These are phyloP conservation scores for Colletotrichum trifolii DNA, from an alignment of 2,329 filamentous ascomycete genomes.

Conservation along the genomic window DNA sequence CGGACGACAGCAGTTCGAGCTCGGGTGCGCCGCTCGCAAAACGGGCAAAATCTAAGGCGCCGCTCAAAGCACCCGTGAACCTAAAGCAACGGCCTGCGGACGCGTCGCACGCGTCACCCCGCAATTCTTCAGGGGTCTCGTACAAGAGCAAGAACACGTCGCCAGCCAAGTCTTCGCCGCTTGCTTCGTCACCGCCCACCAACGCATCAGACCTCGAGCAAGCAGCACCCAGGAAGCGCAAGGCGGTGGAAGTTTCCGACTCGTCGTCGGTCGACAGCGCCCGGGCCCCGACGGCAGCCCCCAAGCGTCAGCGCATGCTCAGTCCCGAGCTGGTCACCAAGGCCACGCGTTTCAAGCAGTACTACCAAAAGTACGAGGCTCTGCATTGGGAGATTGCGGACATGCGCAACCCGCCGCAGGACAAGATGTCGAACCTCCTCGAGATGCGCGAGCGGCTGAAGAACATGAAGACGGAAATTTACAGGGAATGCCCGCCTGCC, in stretches of 20 bases:
- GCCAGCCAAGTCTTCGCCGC: slow-evolving; percentile 71
- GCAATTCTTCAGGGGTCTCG: slow-evolving; percentile 52
- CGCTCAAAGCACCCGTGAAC: slow-evolving; percentile 44
- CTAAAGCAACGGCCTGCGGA: slow-evolving; percentile 62
- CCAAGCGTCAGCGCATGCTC: slow-evolving; percentile 53
- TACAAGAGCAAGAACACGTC: slow-evolving; percentile 60
- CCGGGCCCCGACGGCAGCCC: slow-evolving; percentile 34
- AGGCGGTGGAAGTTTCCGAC: slow-evolving; percentile 42
- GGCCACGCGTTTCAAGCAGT: slow-evolving; percentile 66
- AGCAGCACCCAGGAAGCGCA: slow-evolving; percentile 58
- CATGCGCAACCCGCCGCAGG: slow-evolving; percentile 61
- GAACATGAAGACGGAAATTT: slow-evolving; percentile 70
- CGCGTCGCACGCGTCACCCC: slow-evolving; percentile 59
- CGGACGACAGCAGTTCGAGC: slow-evolving; percentile 66
- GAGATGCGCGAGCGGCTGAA: slow-evolving; percentile 66
- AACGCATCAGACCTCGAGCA: slow-evolving; percentile 72
- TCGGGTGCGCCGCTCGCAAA: slow-evolving; percentile 69
- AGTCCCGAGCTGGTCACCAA: slow-evolving; percentile 62
- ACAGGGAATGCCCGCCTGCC: slow-evolving; percentile 54
- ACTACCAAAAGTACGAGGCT: slow-evolving; percentile 66
- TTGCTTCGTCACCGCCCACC: slow-evolving; percentile 73
- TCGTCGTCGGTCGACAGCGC: slow-evolving; percentile 28
- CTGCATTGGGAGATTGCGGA: slow-evolving; percentile 66
- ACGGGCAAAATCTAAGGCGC: slow-evolving; percentile 63
- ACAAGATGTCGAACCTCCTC: slow-evolving; percentile 61